Evolutionary conservation across 371 early-diverging fungal species (phyloP).

Genomic region (Coemansia sp.): DNA sequence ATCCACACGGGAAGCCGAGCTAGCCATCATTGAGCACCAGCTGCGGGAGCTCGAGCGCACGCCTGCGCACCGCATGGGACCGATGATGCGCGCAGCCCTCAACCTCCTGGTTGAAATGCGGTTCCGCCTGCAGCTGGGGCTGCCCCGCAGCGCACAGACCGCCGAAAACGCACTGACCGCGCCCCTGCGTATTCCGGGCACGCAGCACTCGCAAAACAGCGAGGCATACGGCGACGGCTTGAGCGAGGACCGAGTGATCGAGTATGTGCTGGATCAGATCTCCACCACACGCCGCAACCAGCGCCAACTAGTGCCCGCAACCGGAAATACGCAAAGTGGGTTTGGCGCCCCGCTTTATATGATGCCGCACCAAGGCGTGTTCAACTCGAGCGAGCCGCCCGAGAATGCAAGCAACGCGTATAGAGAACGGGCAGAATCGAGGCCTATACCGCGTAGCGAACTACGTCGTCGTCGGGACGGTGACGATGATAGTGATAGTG

Average conservation of each 20-base stretch:
- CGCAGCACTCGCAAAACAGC: neutral
- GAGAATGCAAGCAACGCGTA: neutral
- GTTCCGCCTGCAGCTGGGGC: conserved; percentile 42
- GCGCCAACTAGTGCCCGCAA: neutral
- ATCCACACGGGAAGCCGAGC: conserved; percentile 37
- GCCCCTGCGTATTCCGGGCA: neutral
- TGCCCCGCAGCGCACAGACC: conserved; percentile 27
- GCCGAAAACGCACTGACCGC: neutral
- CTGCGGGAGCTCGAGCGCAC: conserved; percentile 37
- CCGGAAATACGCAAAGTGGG: neutral
- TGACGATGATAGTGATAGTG: neutral
- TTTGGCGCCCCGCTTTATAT: conserved; percentile 40
- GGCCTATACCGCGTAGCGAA: conserved; percentile 12
- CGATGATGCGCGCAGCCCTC: conserved; percentile 47
- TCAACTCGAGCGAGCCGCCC: neutral
- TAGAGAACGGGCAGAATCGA: neutral
- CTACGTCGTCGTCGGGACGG: conserved; percentile 16
- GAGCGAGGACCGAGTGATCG: conserved; percentile 33
- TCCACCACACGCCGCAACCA: conserved; percentile 26
- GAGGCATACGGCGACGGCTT: conserved; percentile 28
- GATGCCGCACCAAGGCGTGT: conserved; percentile 24
- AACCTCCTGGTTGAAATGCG: conserved; percentile 49
- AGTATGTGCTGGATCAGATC: conserved; percentile 43
- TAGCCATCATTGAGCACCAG: conserved; percentile 45
- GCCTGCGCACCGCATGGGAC: conserved; percentile 42